These are phyloP conservation scores for Epichloe gansuensis DNA, from an alignment of 2,329 filamentous ascomycete species.

Conservation along the genomic window DNA sequence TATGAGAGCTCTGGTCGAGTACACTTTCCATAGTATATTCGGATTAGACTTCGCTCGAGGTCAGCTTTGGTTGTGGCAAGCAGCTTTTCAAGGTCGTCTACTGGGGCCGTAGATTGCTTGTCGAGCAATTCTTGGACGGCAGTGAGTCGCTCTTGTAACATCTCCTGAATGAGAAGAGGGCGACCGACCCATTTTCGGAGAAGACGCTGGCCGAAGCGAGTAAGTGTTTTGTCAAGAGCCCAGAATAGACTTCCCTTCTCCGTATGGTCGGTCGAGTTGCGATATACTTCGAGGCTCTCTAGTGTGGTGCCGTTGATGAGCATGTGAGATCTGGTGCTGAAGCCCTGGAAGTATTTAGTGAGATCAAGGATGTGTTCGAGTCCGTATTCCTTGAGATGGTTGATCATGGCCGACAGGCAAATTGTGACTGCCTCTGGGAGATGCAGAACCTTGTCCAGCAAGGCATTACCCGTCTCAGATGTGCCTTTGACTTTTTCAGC, in stretches of 20 bases:
- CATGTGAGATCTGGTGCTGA: constrained; percentile 92
- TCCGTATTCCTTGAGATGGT: constrained; percentile 80
- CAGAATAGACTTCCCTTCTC: constrained; percentile 87
- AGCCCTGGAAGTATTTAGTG: constrained; percentile 94
- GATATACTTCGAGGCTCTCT: constrained; percentile 88
- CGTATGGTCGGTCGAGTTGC: constrained; percentile 79
- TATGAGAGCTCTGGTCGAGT: constrained; percentile 76
- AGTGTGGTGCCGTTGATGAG: constrained; percentile 89
- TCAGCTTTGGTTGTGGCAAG: constrained; percentile 64
- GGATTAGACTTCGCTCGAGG: constrained; percentile 82
- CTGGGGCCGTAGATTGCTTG: constrained; percentile 49
- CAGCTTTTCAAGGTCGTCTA: constrained; percentile 63
- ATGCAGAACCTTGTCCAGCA: constrained; percentile 77
- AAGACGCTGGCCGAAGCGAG: constrained; percentile 76
- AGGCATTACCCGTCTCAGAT: constrained; percentile 42
- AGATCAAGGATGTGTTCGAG: constrained; percentile 91
- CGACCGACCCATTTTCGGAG: constrained; percentile 92
- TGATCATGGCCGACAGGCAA: constrained; percentile 94
- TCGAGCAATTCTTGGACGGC: constrained; percentile 80
- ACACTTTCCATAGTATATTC: constrained; percentile 97
- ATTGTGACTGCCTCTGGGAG: constrained; percentile 79
- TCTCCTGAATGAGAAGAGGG: constrained; percentile 64
- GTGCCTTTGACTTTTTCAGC: constrained; percentile 66
- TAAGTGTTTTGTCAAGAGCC: constrained; percentile 86
- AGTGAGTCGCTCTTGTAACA: constrained; percentile 64